phyloP scores from a whole-genome alignment of 1,284 basidiomycete species.

The Ustilago shanxiensis region DNA sequence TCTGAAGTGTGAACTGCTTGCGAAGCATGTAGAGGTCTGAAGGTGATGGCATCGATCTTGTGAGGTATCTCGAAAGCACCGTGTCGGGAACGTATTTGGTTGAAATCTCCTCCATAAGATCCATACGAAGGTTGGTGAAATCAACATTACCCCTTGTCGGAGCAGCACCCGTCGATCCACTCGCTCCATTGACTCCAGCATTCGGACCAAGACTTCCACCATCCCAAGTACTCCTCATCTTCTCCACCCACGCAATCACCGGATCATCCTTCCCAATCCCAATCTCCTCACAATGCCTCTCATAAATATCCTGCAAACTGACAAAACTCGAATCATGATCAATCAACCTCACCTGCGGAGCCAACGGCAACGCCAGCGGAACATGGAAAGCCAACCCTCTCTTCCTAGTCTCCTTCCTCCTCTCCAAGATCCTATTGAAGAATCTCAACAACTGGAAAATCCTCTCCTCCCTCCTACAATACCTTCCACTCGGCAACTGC shows the following conservation, averaged over 20 bases:
- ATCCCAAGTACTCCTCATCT: conserved; percentile 66
- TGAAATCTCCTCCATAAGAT: conserved; percentile 89
- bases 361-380: conserved; percentile 87
- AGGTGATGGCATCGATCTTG: conserved; percentile 84
- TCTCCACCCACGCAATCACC: conserved; percentile 68
- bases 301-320: conserved; percentile 92
- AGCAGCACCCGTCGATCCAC: background rate
- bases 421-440: conserved; percentile 78
- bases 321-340: conserved; percentile 93
- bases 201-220: conserved; percentile 16
- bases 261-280: conserved; percentile 91
- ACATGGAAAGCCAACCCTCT: conserved; percentile 92
- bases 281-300: conserved; percentile 83
- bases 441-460: conserved; percentile 91
- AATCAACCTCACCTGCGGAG: conserved; percentile 85
- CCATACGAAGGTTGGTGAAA: conserved; percentile 82
- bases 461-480: conserved; percentile 91
- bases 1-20: conserved; percentile 93
- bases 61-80: conserved; percentile 90
- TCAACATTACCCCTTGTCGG: conserved; percentile 71
- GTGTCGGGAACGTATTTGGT: conserved; percentile 91
- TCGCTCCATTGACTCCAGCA: background rate
- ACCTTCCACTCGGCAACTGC: conserved; percentile 87
- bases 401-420: conserved; percentile 90
- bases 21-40: conserved; percentile 95